A percentile compares a stretch with the other conserved stretches of the same genome.
Evolutionary conservation across 1,284 basidiomycete species (phyloP).

Genomic region (Ustilago sp.): DNA sequence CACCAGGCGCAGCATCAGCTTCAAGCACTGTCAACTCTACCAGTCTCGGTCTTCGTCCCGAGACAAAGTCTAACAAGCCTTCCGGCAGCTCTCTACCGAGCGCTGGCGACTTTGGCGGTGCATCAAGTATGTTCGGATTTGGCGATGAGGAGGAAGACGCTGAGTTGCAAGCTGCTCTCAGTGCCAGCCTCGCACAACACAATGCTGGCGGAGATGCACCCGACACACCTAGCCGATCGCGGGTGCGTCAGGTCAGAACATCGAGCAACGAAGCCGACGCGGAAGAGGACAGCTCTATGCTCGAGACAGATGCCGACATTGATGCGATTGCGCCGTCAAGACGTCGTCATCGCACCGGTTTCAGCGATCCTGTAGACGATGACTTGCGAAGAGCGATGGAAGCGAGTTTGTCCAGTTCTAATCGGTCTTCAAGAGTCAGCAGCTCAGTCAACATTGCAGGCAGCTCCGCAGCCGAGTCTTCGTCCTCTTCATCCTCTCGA

Average conservation of each 20-base stretch:
- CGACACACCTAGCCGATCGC: constrained; percentile 37
- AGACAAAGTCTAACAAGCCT: neutral
- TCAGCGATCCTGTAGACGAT: constrained; percentile 38
- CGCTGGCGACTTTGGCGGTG: neutral
- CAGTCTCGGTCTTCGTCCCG: constrained; percentile 34
- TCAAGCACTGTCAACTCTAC: constrained; percentile 5
- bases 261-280: constrained; percentile 23
- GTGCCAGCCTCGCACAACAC: constrained; percentile 50
- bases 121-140: constrained; percentile 18
- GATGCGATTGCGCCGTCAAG: constrained; percentile 60
- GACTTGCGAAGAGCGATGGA: constrained; percentile 52
- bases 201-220: constrained; percentile 2
- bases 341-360: constrained; percentile 29
- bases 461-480: constrained; percentile 8
- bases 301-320: constrained; percentile 60
- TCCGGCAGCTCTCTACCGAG: constrained; percentile 6
- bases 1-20: constrained; percentile 26
- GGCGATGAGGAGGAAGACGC: constrained; percentile 38
- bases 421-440: constrained; percentile 19
- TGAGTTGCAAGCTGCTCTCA: constrained; percentile 62
- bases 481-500: constrained; percentile 24
- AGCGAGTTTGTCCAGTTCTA: constrained; percentile 35
- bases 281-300: constrained; percentile 16
- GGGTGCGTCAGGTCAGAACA: constrained; percentile 34
- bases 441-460: constrained; percentile 12